A percentile compares a stretch with the other conserved stretches of the same genome.
Conservation (phyloP, 2,329 filamentous ascomycete species). For the Parastagonospora avenae region DNA sequence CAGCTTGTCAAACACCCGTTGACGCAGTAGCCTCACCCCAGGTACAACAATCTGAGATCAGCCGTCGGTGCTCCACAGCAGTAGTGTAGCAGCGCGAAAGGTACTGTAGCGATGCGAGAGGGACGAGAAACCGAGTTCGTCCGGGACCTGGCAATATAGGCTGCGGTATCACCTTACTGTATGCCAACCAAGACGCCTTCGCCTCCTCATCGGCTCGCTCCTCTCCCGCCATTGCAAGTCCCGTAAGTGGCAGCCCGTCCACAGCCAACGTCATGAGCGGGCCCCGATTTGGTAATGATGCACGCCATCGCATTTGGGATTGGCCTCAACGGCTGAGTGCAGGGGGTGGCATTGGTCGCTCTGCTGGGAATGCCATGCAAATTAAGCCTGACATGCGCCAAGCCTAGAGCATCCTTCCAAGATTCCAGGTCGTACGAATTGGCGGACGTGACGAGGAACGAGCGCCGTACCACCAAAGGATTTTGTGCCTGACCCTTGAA, state of each 20-base stretch:
- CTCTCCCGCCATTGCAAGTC: conserved; percentile 2
- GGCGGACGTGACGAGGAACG: neutral
- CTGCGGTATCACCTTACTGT: neutral
- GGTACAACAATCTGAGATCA: neutral
- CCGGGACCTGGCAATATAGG: neutral
- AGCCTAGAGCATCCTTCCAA: neutral
- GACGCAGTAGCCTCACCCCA: neutral
- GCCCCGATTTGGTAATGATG: conserved; percentile 35
- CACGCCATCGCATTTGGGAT: conserved; percentile 23
- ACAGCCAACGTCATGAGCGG: conserved; percentile 37
- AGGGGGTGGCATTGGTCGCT: conserved; percentile 24
- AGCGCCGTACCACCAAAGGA: neutral
- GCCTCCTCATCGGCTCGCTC: conserved; percentile 2
- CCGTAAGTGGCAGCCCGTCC: conserved; percentile 7
- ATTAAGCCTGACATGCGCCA: conserved; percentile 12
- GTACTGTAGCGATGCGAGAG: neutral
- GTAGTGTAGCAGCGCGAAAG: neutral
- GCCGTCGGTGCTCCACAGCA: neutral
- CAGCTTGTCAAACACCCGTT: conserved; percentile 9
- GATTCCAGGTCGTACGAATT: neutral
- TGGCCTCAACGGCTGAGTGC: conserved; percentile 14
- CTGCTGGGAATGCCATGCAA: conserved; percentile 4
- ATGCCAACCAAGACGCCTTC: neutral
- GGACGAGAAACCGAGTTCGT: neutral
- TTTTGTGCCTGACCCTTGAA: neutral